Evolutionary conservation across 352 stramenopile species (phyloP).

Genomic region (Pelagophyceae sp.): DNA sequence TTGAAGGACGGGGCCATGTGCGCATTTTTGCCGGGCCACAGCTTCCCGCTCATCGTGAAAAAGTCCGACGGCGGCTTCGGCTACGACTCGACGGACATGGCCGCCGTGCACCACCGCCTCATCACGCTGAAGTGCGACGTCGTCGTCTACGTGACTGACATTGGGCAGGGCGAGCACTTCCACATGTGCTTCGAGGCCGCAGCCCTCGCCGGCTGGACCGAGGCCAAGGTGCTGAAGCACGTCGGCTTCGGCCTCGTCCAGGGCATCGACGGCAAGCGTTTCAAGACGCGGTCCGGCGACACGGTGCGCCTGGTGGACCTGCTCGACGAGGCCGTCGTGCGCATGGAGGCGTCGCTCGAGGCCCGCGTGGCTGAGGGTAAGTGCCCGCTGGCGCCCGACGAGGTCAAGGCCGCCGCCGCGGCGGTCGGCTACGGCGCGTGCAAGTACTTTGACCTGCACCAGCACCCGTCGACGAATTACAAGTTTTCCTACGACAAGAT

Average conservation of each 20-base stretch:
- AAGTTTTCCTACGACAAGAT: conserved; percentile 96
- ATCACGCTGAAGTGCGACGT: conserved; percentile 56
- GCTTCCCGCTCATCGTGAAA: conserved; percentile 72
- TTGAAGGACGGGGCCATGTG: conserved; percentile 64
- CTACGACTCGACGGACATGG: conserved; percentile 85
- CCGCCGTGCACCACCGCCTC: conserved; percentile 73
- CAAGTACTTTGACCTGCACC: conserved; percentile 99
- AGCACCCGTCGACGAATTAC: conserved; percentile 96
- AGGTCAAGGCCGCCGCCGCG: conserved; percentile 82
- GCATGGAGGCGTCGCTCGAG: conserved; percentile 83
- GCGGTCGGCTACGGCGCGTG: conserved; percentile 96
- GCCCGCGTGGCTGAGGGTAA: conserved; percentile 81
- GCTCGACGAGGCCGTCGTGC: conserved; percentile 87
- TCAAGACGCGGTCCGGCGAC: conserved; percentile 96
- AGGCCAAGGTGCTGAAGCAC: conserved; percentile 54
- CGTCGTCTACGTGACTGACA: conserved; percentile 80
- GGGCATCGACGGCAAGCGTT: conserved; percentile 84
- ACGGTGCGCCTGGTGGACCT: conserved; percentile 97
- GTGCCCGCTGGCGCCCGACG: conserved; percentile 66
- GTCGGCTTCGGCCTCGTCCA: conserved; percentile 80
- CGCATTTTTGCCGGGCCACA: conserved; percentile 80
- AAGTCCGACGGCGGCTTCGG: conserved; percentile 80
- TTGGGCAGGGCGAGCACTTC: conserved; percentile 75
- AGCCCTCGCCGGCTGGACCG: conserved; percentile 56
- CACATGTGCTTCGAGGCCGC: conserved; percentile 70